Percentiles rank a stretch among this genome's conserved stretches.
phyloP scores from a whole-genome alignment of 768 basidiomycete species.

The Phlebiopsis flavidoalba region DNA sequence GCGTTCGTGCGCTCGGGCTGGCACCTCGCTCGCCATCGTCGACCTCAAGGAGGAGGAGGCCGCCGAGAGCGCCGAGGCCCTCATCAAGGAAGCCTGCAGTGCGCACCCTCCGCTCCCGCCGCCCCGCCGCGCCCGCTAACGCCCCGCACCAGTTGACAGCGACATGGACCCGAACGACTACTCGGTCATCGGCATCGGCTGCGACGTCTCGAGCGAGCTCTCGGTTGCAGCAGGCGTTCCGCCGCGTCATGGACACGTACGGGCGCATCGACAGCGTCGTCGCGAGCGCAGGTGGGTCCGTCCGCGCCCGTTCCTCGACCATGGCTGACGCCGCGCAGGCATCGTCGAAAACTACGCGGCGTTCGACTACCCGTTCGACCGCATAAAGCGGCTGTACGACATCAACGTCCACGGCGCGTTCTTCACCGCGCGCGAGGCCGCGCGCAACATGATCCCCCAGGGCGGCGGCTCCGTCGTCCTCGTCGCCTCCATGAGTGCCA shows the following conservation, averaged over 20 bases:
- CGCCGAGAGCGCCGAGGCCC: constrained; percentile 60
- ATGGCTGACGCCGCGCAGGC: constrained; percentile 35
- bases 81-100: constrained; percentile 51
- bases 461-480: constrained; percentile 80
- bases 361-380: constrained; percentile 84
- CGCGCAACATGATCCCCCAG: constrained; percentile 82
- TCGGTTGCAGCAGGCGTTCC: constrained; percentile 73
- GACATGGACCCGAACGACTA: constrained; percentile 51
- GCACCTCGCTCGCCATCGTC: constrained; percentile 69
- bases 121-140: constrained; percentile 23
- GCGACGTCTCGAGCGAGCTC: constrained; percentile 82
- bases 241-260: constrained; percentile 53
- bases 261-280: constrained; percentile 81
- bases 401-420: constrained; percentile 94
- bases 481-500: constrained; percentile 88
- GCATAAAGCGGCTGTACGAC: constrained; percentile 79
- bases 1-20: constrained; percentile 89
- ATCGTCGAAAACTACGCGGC: constrained; percentile 88
- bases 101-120: constrained; percentile 18
- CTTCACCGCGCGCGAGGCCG: constrained; percentile 95
- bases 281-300: constrained; percentile 74
- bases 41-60: constrained; percentile 76
- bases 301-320: neutral
- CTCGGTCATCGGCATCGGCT: constrained; percentile 70
- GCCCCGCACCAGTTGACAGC: constrained; percentile 42